These are phyloP conservation scores for Quercus wislizeni DNA, from an alignment of 306 rosid genomes.

Conservation along the genomic window DNA sequence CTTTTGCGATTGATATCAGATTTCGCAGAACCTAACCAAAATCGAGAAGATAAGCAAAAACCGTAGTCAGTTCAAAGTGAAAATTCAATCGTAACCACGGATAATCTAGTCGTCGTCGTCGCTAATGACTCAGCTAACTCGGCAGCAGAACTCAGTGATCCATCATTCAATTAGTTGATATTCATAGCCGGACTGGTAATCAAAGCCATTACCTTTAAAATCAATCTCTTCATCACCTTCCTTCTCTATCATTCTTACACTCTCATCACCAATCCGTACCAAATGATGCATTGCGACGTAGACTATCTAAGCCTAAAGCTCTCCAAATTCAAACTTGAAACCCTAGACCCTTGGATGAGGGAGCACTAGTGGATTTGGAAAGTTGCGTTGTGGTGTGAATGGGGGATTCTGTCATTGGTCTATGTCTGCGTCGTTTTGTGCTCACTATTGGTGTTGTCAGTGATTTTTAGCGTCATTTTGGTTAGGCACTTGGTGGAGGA, in stretches of 20 bases:
- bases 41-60: constrained; percentile 10
- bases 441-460: constrained; percentile 45
- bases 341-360: constrained; percentile 31
- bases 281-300: constrained; percentile 31
- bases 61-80: constrained; percentile 11
- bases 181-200: constrained; percentile 40
- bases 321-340: constrained; percentile 8
- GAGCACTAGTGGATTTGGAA: constrained; percentile 49
- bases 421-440: constrained; percentile 53
- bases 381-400: constrained; percentile 45
- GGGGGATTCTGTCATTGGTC: constrained; percentile 62
- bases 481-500: constrained; percentile 52
- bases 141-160: constrained; percentile 7
- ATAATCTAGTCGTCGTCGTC: background rate
- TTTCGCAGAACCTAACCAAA: constrained; percentile 21
- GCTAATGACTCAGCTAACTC: constrained; percentile 26
- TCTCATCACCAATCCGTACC: constrained; percentile 59
- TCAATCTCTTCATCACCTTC: constrained; percentile 43
- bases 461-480: constrained; percentile 47
- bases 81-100: constrained; percentile 45
- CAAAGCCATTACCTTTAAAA: constrained; percentile 52
- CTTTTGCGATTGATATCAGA: constrained; percentile 5
- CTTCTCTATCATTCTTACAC: constrained; percentile 42
- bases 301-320: constrained; percentile 20
- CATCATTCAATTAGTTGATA: constrained; percentile 41